phyloP scores from a whole-genome alignment of 768 basidiomycete genomes.

The Lactifluus hygrophoroides region DNA sequence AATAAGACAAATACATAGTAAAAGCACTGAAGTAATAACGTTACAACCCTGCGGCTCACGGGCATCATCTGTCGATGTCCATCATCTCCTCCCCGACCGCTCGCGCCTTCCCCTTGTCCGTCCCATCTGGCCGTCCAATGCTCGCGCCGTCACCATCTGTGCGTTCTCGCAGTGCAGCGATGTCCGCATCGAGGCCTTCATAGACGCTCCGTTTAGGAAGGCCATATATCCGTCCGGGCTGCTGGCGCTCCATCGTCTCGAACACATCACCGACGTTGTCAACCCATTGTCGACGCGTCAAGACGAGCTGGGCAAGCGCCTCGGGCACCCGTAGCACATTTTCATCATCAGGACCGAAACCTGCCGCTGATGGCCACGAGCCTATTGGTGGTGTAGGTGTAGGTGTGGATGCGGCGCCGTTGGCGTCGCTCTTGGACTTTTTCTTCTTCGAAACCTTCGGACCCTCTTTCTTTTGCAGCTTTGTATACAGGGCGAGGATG shows the following conservation, averaged over 20 bases:
- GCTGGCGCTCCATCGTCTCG: conserved; percentile 56
- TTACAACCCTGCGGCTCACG: conserved; percentile 21
- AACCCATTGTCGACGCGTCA: conserved; percentile 72
- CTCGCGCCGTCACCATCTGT: conserved; percentile 22
- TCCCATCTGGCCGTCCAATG: conserved; percentile 25
- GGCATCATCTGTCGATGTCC: conserved; percentile 47
- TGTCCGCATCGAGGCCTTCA: conserved; percentile 62
- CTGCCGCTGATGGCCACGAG: conserved; percentile 64
- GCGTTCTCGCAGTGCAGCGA: conserved; percentile 31
- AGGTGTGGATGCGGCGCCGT: conserved; percentile 21
- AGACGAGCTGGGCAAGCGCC: conserved; percentile 61
- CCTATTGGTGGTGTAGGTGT: conserved; percentile 29
- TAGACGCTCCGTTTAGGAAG: conserved; percentile 70
- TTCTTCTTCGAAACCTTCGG: conserved; percentile 67
- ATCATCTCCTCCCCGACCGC: conserved; percentile 46
- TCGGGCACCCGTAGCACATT: conserved; percentile 55
- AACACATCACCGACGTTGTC: conserved; percentile 68
- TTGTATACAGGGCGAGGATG: conserved; percentile 63
- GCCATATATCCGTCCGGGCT: conserved; percentile 68
- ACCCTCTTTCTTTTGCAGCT: conserved; percentile 74
- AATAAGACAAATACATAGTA: conserved; percentile 16
- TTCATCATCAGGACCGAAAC: conserved; percentile 60
- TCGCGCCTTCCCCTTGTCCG: conserved; percentile 48
- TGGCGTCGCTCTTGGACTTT: conserved; percentile 37
- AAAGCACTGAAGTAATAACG: conserved; percentile 20